A percentile compares a stretch with the other conserved stretches of the same genome.
These are phyloP conservation scores for Tetrastigma voinierianum DNA, from an alignment of 164 flowering plant species.

Conservation along the genomic window DNA sequence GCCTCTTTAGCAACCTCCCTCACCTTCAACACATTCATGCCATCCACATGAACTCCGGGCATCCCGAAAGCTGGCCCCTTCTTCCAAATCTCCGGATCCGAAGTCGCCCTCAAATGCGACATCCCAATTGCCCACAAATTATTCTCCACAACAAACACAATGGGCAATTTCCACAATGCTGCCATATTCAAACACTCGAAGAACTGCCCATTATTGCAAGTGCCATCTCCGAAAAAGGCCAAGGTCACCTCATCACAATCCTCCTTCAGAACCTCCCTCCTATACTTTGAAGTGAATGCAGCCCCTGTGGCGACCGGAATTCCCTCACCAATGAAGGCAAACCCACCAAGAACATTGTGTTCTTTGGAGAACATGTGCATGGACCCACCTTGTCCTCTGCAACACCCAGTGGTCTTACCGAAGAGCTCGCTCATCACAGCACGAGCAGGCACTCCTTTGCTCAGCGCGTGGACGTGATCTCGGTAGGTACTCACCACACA, in stretches of 20 bases:
- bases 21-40: constrained; percentile 99
- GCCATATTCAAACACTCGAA: constrained; percentile 99
- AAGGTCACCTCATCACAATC: constrained; percentile 72
- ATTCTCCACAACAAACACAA: constrained; percentile 93
- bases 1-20: constrained; percentile 95
- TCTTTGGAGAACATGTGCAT: constrained; percentile 99
- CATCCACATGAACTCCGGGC: constrained; percentile 97
- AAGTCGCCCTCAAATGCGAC: constrained; percentile 93
- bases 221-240: constrained; percentile 96
- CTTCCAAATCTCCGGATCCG: constrained; percentile 94
- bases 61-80: constrained; percentile 86
- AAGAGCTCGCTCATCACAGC: constrained; percentile 93
- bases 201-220: constrained; percentile 91
- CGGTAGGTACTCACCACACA: constrained; percentile 77
- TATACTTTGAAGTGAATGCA: constrained; percentile 77
- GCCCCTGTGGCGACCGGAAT: constrained; percentile 96
- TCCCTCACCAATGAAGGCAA: constrained; percentile 95
- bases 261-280: constrained; percentile 73
- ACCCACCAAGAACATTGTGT: constrained; percentile 89
- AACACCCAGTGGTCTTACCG: constrained; percentile 87
- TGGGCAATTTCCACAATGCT: constrained; percentile 89
- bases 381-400: constrained; percentile 96
- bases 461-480: constrained; percentile 90
- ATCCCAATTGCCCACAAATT: constrained; percentile 99
- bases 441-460: constrained; percentile 86